Percentiles rank a stretch among this genome's conserved stretches.
Conservation (phyloP, 768 basidiomycete species). For the Boletus tomentosulus region DNA sequence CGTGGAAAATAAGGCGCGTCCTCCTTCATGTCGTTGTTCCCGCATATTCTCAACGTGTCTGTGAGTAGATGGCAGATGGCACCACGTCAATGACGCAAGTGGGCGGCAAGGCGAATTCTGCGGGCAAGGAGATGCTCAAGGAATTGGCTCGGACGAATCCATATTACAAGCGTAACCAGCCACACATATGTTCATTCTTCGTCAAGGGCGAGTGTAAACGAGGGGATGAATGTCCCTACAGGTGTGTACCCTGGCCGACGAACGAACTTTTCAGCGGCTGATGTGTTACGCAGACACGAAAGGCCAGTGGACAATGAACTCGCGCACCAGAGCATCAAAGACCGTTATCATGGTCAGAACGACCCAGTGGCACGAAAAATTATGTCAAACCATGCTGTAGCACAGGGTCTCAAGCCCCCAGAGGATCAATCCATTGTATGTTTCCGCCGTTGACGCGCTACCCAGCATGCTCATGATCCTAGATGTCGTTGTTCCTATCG, state of each 20-base stretch:
- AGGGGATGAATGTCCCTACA: slow-evolving; percentile 88
- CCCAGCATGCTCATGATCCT: slow-evolving; percentile 2
- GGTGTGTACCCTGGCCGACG: slow-evolving; percentile 36
- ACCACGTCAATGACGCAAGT: slow-evolving; percentile 57
- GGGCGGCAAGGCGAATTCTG: slow-evolving; percentile 60
- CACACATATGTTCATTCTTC: slow-evolving; percentile 93
- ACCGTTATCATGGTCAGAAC: slow-evolving; percentile 87
- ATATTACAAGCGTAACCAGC: slow-evolving; percentile 94
- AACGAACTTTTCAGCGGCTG: background rate
- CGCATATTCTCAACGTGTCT: background rate
- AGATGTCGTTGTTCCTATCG: slow-evolving; percentile 87
- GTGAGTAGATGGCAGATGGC: slow-evolving; percentile 57
- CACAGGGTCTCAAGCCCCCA: slow-evolving; percentile 81
- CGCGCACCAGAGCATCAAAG: slow-evolving; percentile 89
- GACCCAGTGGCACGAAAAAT: slow-evolving; percentile 96
- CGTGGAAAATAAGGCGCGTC: slow-evolving; percentile 71
- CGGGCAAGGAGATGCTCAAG: slow-evolving; percentile 96
- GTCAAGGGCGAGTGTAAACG: slow-evolving; percentile 93
- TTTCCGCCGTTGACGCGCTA: slow-evolving; percentile 13
- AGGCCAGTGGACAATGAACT: slow-evolving; percentile 78
- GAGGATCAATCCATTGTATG: slow-evolving; percentile 84
- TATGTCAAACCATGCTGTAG: slow-evolving; percentile 70
- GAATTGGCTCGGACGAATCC: slow-evolving; percentile 92
- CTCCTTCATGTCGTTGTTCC: background rate
- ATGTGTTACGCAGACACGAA: slow-evolving; percentile 63